Percentiles rank a stretch among this genome's conserved stretches.
Conservation (phyloP, 345 rosid species). For the Citrus australasica region DNA sequence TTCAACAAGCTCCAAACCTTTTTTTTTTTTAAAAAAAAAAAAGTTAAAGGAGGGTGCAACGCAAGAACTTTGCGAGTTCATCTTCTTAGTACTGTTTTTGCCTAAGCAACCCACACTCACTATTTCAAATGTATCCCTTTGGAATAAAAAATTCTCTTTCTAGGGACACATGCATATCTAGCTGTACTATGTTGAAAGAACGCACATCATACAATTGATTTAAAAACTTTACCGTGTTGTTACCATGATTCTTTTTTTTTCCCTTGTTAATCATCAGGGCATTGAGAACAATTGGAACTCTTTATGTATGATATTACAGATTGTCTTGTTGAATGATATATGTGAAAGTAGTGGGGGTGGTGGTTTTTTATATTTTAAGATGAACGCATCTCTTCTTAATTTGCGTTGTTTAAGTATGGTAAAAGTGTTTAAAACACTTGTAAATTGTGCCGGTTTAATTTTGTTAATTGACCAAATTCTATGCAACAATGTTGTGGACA, state of each 20-base stretch:
- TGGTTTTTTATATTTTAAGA: neutral
- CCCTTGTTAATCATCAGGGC: neutral
- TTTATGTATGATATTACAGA: neutral
- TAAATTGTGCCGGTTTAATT: neutral
- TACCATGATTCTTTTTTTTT: neutral
- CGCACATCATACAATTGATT: neutral
- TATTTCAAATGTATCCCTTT: no score
- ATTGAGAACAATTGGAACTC: neutral
- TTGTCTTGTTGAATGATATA: neutral
- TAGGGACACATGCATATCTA: no score
- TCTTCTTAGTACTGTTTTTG: no score
- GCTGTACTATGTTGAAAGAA: neutral
- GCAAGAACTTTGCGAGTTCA: no score
- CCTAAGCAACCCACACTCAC: no score
- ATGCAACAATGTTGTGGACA: neutral
- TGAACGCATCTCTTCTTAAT: neutral
- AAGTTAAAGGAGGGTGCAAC: no score
- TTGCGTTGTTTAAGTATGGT: no score
- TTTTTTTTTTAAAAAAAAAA: no score
- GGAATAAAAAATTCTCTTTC: no score
- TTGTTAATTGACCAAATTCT: neutral
- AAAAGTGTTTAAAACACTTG: no score
- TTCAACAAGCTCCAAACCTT: neutral
- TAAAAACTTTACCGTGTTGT: no score
- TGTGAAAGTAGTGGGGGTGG: neutral